phyloP scores from a whole-genome alignment of 2,329 filamentous ascomycete species.

The Orbilia blumenaviensis region DNA sequence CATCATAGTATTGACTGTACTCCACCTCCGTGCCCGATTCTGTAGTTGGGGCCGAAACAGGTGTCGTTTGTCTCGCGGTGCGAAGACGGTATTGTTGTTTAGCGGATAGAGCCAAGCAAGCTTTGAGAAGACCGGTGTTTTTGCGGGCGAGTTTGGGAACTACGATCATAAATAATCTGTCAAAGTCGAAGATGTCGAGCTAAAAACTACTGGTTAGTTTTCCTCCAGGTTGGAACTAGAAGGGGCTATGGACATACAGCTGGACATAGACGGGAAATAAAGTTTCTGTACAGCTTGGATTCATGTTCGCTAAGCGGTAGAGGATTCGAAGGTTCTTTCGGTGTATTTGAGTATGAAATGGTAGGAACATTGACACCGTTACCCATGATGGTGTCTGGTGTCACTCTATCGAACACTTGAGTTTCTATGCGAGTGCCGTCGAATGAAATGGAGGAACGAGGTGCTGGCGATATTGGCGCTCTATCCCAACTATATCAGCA shows the following conservation, averaged over 20 bases:
- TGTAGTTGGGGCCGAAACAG: constrained; percentile 23
- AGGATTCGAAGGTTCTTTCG: constrained; percentile 28
- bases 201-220: constrained; percentile 14
- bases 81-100: constrained; percentile 53
- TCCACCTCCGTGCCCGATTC: constrained; percentile 53
- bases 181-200: constrained; percentile 53
- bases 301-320: constrained; percentile 50
- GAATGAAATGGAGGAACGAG: constrained; percentile 50
- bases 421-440: constrained; percentile 35
- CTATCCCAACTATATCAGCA: constrained; percentile 53
- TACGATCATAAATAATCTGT: constrained; percentile 43
- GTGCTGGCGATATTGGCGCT: constrained; percentile 56
- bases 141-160: constrained; percentile 43
- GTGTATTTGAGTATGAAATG: constrained; percentile 25
- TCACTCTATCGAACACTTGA: constrained; percentile 58
- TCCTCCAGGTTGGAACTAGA: not conserved
- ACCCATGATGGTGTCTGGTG: constrained; percentile 58
- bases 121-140: constrained; percentile 44
- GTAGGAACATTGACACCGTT: constrained; percentile 40
- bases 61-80: constrained; percentile 17
- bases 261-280: constrained; percentile 43
- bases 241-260: constrained; percentile 12
- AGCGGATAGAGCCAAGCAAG: constrained; percentile 45
- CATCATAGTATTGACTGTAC: constrained; percentile 58
- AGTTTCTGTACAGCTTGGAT: constrained; percentile 43